Base-by-base conservation (phyloP, 169 alveolate genomes). In the Cryptosporidium ubiquitum region DNA sequence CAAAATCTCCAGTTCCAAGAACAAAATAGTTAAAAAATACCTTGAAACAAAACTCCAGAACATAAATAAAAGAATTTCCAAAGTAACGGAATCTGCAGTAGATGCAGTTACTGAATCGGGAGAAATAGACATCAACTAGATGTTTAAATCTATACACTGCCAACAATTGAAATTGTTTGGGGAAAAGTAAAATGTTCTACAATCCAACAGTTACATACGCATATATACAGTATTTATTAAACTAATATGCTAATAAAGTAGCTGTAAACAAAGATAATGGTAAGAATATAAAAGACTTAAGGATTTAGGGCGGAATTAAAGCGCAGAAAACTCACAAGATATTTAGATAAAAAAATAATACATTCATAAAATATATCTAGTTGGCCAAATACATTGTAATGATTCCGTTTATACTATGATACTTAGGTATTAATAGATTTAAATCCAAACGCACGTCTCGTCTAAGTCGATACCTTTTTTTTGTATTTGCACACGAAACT, bases 401-500 rank as follows among this genome's bases (percentile, higher is more conserved):
- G 16, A 23, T 55, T 55, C 64, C n/a, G 29, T 64, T 31, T 10
- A n/a, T 29, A n/a, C 29, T 26, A 7, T 16, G 26, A 26, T 42
- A 64, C 29, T 64, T 26, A 33, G n/a, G 16, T 3, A 64, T 64
- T 64, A 26, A 20, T 64, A 64, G 71, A 64, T 64, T 64, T 64
- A 55, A 70, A 49, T 49, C 84, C n/a, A 3, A 9, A 5, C 40
- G 10, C 69, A 49, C 84, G 84, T 51, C 84, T 70, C n/a, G 84
- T 70, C 84, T 70, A 70, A 14, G 0, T n/a, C 16, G 84, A 51
- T 70, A 70, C 66, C 84, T 49, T 31, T 31, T 5, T 26, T 20
- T 42, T 10, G 14, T 31, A n/a, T 49, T 31, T 29, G 60, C n/a
- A 47, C 23, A 47, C 52, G 3, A 14, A 12, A 42, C 23, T 44